A percentile compares a stretch with the other conserved stretches of the same genome.
These are phyloP conservation scores for Pseudopediastrum boryanum DNA, from an alignment of 139 green algal species.

Conservation along the genomic window DNA sequence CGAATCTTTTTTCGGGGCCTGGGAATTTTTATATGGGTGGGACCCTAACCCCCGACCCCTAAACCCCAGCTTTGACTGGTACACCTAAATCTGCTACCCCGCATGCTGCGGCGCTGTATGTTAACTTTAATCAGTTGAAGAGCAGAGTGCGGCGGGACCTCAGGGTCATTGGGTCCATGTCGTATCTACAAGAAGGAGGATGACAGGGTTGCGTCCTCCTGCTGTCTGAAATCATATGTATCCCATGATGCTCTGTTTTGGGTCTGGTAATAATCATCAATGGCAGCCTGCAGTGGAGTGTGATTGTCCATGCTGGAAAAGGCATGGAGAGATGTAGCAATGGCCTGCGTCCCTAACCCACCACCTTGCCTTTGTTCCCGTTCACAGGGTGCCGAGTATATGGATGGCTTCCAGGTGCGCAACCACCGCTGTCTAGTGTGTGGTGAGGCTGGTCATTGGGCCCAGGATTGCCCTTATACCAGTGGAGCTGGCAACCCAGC, in stretches of 20 bases:
- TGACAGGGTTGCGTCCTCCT: not conserved
- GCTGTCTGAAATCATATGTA: not conserved
- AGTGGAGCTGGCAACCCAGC: not conserved
- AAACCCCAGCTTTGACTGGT: too few relatives aligned
- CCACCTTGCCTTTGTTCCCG: not conserved
- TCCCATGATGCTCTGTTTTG: not conserved
- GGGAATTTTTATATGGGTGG: not conserved
- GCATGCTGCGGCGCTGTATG: too few relatives aligned
- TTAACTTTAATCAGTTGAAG: too few relatives aligned
- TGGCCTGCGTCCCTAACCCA: not conserved
- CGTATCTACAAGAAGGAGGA: not conserved
- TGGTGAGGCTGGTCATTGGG: conserved; percentile 59
- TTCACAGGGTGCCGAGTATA: conserved; percentile 47
- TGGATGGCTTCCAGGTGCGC: conserved; percentile 52
- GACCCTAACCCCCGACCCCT: not conserved
- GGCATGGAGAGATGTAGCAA: not conserved
- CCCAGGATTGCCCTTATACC: conserved; percentile 46
- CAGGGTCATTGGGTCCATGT: too few relatives aligned
- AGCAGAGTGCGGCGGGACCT: too few relatives aligned
- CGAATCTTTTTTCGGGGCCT: not conserved
- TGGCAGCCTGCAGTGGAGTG: not conserved
- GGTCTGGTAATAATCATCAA: not conserved
- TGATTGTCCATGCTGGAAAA: not conserved
- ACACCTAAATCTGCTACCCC: too few relatives aligned
- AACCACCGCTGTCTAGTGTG: conserved; percentile 57